Evolutionary conservation across 805 yeast genomes (phyloP), one percentile per base, ranked within the genome.

Genomic region (Yarrowia deformans): DNA sequence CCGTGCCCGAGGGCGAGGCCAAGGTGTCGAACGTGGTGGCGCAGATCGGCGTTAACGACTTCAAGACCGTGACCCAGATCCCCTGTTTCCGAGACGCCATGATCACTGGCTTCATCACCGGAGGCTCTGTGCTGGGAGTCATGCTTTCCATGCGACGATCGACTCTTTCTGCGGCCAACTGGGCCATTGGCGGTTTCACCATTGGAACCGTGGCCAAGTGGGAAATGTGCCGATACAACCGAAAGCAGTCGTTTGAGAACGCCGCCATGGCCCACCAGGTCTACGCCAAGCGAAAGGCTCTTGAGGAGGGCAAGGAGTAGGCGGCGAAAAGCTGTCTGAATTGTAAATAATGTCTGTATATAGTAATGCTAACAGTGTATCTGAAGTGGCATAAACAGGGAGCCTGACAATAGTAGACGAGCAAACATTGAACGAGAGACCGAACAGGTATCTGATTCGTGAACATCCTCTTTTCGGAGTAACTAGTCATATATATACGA

Each of bases 181-280:
- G 97, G 97, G 88, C 89, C 10, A 82, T 90, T 64, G 90, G 90
- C 46, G 97, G 95, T 3, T 85, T 92, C 72, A 78, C 90, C 69
- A 76, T 92, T 23, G 97, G 97, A 0, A 87, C 91, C 55, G 83
- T 90, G 0, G 87, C 90, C 35, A 91, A 97, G 0, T 93, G 97
- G 97, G 97, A 93, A 76, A 97, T 92, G 78, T 93, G 98, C 77
- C 83, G 97, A 70, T 82, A 87, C 61, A 83, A 86, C 58, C 83
- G 97, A 77, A 83, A 88, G 74, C 84, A 86, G 71, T 87, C 90
- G 68, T 83, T 87, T 76, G 84, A 85, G 70, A 87, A 88, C 69
- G 89, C 93, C 60, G 87, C 86, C 70, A 78, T 84, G 74, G 97
- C 97, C 0, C 88, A 87, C 73, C 85, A 72, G 45, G 70, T 61